These are phyloP conservation scores for Erigeron canadensis DNA, from an alignment of 129 eudicot genomes.

Conservation along the genomic window DNA sequence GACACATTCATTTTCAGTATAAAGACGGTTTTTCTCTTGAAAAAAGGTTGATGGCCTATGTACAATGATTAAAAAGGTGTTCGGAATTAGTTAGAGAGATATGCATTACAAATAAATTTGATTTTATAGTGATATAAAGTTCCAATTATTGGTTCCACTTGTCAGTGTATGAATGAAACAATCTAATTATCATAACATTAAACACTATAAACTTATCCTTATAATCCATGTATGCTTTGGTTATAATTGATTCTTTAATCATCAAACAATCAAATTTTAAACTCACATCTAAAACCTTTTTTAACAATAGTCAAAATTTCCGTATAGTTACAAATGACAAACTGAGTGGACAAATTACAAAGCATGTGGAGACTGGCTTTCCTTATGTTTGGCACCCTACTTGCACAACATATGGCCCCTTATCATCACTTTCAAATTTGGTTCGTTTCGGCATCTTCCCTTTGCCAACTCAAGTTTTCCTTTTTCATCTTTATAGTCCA, in stretches of 20 bases:
- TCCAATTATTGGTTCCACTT: too few species aligned
- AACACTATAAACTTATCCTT: too few species aligned
- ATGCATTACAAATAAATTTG: too few species aligned
- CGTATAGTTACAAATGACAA: neutral
- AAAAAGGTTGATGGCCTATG: too few species aligned
- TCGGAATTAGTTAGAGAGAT: too few species aligned
- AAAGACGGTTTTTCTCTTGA: too few species aligned
- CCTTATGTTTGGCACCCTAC: constrained; percentile 16
- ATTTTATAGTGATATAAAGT: too few species aligned
- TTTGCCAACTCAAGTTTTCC: constrained; percentile 5
- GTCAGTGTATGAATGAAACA: too few species aligned
- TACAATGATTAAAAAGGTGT: too few species aligned
- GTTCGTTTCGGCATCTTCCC: neutral
- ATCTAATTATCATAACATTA: too few species aligned
- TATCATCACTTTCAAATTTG: constrained; percentile 11
- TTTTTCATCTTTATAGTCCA: constrained; percentile 8
- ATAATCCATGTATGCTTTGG: too few species aligned
- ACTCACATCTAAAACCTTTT: neutral
- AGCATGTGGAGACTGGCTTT: constrained; percentile 15
- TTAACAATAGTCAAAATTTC: neutral
- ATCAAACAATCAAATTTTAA: neutral
- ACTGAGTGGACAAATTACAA: constrained; percentile 1
- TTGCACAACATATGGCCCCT: constrained; percentile 23
- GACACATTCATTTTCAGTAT: too few species aligned
- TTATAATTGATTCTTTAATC: neutral